Conservation (phyloP, 352 stramenopile genomes). For the Phytophthora pinifolia region DNA sequence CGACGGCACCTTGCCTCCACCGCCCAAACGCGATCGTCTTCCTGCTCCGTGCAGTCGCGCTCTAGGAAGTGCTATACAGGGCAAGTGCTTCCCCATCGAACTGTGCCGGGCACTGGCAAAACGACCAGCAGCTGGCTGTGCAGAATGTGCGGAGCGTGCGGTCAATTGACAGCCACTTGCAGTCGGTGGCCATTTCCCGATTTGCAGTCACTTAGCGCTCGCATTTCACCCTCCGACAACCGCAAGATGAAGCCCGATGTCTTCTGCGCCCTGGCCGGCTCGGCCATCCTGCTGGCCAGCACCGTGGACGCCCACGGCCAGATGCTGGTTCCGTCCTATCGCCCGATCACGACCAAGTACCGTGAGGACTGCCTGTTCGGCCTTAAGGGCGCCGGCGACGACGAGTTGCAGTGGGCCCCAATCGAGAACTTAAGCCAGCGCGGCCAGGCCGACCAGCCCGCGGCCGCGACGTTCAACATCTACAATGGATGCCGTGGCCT, state of each 20-base stretch:
- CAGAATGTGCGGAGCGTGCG: background rate
- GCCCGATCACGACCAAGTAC: slow-evolving; percentile 43
- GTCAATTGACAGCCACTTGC: too few relatives aligned
- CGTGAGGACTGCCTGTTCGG: slow-evolving; percentile 37
- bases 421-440: slow-evolving; percentile 58
- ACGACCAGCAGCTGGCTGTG: background rate
- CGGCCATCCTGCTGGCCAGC: slow-evolving; percentile 21
- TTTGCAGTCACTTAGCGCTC: slow-evolving; percentile 11
- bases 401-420: slow-evolving; percentile 51
- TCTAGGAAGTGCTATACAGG: too few relatives aligned
- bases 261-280: slow-evolving; percentile 28
- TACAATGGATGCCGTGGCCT: slow-evolving; percentile 63
- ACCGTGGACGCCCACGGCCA: slow-evolving; percentile 36
- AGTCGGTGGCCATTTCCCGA: slow-evolving; percentile 2
- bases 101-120: slow-evolving; percentile 5
- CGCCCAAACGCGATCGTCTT: too few relatives aligned
- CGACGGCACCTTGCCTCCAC: slow-evolving; percentile 1
- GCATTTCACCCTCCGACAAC: background rate
- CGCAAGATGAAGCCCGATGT: slow-evolving; percentile 31
- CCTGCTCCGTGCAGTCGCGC: too few relatives aligned
- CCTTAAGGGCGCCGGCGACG: slow-evolving; percentile 45
- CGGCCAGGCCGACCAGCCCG: slow-evolving; percentile 44
- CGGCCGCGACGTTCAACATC: slow-evolving; percentile 48
- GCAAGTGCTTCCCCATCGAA: too few relatives aligned
- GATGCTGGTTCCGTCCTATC: slow-evolving; percentile 37